phyloP scores from a whole-genome alignment of 495 filamentous ascomycete genomes.

The Penicillium argentinense region DNA sequence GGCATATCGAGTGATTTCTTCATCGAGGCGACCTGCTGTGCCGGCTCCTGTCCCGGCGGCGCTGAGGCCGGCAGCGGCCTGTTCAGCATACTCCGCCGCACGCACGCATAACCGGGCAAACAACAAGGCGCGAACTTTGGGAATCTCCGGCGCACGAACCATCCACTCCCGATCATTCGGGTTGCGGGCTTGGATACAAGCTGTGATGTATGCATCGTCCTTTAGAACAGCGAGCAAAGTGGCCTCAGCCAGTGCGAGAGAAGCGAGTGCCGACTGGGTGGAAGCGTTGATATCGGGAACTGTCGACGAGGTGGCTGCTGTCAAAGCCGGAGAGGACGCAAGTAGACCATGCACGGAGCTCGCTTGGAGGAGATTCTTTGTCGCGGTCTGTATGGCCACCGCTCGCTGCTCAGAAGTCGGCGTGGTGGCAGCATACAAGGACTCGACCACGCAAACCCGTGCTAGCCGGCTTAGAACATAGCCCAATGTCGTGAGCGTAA shows the following conservation, averaged over 20 bases:
- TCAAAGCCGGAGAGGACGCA: slow-evolving; percentile 34
- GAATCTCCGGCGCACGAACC: slow-evolving; percentile 81
- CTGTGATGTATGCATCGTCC: slow-evolving; percentile 86
- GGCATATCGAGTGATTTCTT: slow-evolving; percentile 66
- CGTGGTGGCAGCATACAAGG: slow-evolving; percentile 57
- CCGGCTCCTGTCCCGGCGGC: slow-evolving; percentile 33
- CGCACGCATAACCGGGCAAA: slow-evolving; percentile 86
- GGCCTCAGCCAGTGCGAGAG: slow-evolving; percentile 79
- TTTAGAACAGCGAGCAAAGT: slow-evolving; percentile 87
- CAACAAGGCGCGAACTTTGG: slow-evolving; percentile 82
- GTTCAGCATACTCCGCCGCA: slow-evolving; percentile 54
- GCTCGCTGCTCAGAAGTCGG: slow-evolving; percentile 64
- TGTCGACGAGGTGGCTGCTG: slow-evolving; percentile 10
- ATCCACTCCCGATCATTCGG: slow-evolving; percentile 87
- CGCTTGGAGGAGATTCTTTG: slow-evolving; percentile 73
- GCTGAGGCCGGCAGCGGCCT: slow-evolving; percentile 48
- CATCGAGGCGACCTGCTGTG: slow-evolving; percentile 39
- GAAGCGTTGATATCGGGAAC: slow-evolving; percentile 62
- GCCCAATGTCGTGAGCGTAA: slow-evolving; percentile 72
- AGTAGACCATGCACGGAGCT: slow-evolving; percentile 76
- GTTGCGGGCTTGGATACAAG: slow-evolving; percentile 73
- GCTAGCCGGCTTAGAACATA: slow-evolving; percentile 71
- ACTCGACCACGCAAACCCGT: slow-evolving; percentile 52
- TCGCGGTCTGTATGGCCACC: slow-evolving; percentile 69
- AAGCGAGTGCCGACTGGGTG: slow-evolving; percentile 67